Evolutionary conservation across 2,329 filamentous ascomycete genomes (phyloP), one percentile per base, ranked within the genome.

Genomic region (Kalmusia sp.): DNA sequence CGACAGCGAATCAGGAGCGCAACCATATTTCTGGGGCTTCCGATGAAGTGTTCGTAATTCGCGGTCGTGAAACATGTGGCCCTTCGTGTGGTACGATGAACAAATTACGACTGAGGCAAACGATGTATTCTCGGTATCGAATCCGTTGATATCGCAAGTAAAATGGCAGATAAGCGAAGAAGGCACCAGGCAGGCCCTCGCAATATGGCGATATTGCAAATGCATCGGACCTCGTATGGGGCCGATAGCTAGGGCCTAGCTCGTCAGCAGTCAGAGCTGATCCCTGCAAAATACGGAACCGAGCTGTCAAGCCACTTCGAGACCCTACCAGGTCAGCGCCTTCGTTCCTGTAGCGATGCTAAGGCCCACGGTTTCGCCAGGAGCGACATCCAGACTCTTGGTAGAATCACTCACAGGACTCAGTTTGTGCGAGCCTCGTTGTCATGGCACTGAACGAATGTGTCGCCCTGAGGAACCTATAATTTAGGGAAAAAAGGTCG

Each of bases 191-290:
- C 15, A 3, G 37, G 37, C 37, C 17, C 24, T 6, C 28, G 41
- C 30, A 45, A 34, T 34, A 45, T 45, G 17, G 28, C 41, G 28
- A 45, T 45, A 45, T 45, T 49, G 27, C 46, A 31, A 17, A 15
- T 24, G 34, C 46, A 38, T 49, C 46, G 46, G 46, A 40, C 31
- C 15, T 22, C 25, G 46, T 31, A 49, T 38, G 34, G 46, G 45
- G 33, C 33, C 45, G 45, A 39, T 6, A 27, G 17, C 7, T 6
- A 49, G 24, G 35, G 34, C 24, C 19, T 40, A n/a, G 15, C 14
- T 40, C 37, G 37, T 17, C 35, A 21, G 8, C 11, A 21, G 14
- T 24, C 24, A 19, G 21, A 15, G 33, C 44, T 11, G 34, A 39
- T 38, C 19, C 46, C 12, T 22, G 22, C 41, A 11, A 8, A 33